phyloP scores from a whole-genome alignment of 2,329 filamentous ascomycete species.

The Dactylellina drechsleri region DNA sequence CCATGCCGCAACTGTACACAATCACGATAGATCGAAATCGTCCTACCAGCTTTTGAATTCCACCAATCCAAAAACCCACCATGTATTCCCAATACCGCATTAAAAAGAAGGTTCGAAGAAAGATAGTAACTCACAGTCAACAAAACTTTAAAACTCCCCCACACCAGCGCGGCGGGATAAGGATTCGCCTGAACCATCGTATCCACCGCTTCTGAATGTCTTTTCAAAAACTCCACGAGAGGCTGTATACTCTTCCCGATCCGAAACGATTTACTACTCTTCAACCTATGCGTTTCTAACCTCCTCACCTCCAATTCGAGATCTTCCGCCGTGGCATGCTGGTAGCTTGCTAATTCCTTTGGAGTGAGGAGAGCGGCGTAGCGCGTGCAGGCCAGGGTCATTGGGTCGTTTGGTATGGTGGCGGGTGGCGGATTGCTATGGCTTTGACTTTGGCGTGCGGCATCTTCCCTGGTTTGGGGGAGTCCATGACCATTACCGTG shows the following conservation, averaged over 20 bases:
- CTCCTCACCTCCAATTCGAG: slow-evolving; percentile 4
- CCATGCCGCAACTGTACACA: background rate
- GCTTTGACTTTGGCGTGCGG: too few relatives aligned
- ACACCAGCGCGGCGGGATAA: slow-evolving; percentile 31
- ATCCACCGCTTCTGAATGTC: slow-evolving; percentile 27
- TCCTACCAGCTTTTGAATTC: too few relatives aligned
- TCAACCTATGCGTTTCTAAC: slow-evolving; percentile 15
- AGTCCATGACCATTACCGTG: too few relatives aligned
- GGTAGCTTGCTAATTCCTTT: background rate
- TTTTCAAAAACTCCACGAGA: slow-evolving; percentile 20
- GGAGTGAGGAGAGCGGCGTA: background rate
- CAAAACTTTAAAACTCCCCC: slow-evolving; percentile 34
- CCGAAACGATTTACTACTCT: slow-evolving; percentile 15
- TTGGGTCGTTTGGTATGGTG: background rate
- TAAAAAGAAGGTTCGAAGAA: background rate
- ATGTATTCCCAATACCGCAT: background rate
- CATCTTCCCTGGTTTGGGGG: too few relatives aligned
- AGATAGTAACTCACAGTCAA: slow-evolving; percentile 30
- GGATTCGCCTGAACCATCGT: slow-evolving; percentile 46
- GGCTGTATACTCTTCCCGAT: slow-evolving; percentile 25
- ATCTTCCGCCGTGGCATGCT: slow-evolving; percentile 19
- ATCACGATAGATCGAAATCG: background rate
- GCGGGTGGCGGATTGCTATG: too few relatives aligned
- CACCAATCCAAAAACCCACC: background rate
- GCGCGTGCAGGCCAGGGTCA: background rate